Base-by-base conservation (phyloP, 2,329 filamentous ascomycete genomes). In the Torrubiella hemipterigena region DNA sequence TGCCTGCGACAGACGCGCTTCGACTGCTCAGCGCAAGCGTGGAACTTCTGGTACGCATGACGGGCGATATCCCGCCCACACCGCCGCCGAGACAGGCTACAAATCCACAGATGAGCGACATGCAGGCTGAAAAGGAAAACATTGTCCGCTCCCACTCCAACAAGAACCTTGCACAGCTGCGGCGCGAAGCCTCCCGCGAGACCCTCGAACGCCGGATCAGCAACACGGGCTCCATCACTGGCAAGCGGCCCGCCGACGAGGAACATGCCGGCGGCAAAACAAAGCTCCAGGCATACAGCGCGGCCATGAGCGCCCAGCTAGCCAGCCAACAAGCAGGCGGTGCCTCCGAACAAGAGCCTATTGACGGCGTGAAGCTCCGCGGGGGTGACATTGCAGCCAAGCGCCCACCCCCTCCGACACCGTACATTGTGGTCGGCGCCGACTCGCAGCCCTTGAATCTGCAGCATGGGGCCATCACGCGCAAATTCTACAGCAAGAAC, bases 401-500 rank as follows among this genome's bases (percentile, higher is more conserved):
- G 44, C 36, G 40, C 18, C 32, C 38, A 15, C 42, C 45, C 30
- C 47, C 48, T 14, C 47, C 47, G 12, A 55, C 65, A 37, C 72
- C 73, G 12, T 73, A 75, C 45, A 61, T 77, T 31, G 59, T 79
- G 27, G 67, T 78, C 33, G 73, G 77, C n/a, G 71, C 73, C 27
- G 73, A 83, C 50, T 77, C 75, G 18, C 77, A 85, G 44, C 77
- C 80, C 15, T 63, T 85, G 34, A 75, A 79, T 37, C 59, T 84
- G 20, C 87, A 95, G 51, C 81, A 91, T 49, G 77, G 77, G 39
- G 81, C 85, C 41, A 84, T 96, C 41, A 85, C 84, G 13, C 77
- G 86, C 43, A 91, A 91, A 47, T 98, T 98, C 58, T 93, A 91
- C 61, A 89, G 81, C 41, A 94, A 91, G 52, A 73, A 77, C 30